These are phyloP conservation scores for Xylariaceae sp. DNA, from an alignment of 2,329 filamentous ascomycete genomes.

Conservation along the genomic window DNA sequence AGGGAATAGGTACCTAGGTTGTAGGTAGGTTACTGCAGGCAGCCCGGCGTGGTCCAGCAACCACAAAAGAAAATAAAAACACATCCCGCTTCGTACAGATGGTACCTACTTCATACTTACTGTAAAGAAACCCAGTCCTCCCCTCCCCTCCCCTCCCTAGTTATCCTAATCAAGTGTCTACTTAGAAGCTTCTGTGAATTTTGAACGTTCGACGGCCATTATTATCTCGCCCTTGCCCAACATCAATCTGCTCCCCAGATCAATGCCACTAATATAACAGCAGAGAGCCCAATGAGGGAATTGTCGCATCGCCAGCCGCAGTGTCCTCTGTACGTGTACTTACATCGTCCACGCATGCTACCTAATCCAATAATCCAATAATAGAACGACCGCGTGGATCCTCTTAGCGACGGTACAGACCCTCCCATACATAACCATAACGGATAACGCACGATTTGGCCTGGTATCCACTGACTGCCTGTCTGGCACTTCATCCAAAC, in stretches of 20 bases:
- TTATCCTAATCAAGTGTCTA: no score
- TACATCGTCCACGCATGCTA: no score
- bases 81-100: no score
- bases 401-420: neutral
- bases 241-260: neutral
- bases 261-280: neutral
- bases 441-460: no score
- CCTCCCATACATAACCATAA: neutral
- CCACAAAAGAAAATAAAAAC: no score
- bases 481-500: no score
- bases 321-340: neutral
- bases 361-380: neutral
- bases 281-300: neutral
- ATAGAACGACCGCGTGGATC: neutral
- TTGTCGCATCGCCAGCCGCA: neutral
- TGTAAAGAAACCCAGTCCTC: neutral
- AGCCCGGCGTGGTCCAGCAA: no score
- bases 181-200: no score
- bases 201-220: neutral
- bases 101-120: neutral
- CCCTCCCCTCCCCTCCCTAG: no score
- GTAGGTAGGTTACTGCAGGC: neutral
- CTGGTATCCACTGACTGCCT: slow-evolving; percentile 5
- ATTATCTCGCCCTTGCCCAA: no score
- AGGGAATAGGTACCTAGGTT: neutral